Evolutionary conservation across 2,329 filamentous ascomycete species (phyloP), one percentile per base, ranked within the genome.

Genomic region (Leptographium galeiforme): DNA sequence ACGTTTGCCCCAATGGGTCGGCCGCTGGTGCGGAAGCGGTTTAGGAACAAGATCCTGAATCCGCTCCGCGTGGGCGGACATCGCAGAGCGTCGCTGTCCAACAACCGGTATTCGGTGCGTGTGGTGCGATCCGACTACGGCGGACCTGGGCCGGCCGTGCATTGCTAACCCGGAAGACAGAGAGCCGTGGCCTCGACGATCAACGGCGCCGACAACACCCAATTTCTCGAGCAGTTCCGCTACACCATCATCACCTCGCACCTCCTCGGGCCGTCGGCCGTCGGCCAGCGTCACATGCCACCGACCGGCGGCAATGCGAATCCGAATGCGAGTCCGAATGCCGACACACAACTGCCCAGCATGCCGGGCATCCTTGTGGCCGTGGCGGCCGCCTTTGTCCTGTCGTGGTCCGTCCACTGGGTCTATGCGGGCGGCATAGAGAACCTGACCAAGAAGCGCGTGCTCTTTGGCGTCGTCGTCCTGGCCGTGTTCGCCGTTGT

Each of bases 221-320:
- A 83, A 59, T 95, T 96, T 63, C 76, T 95, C 55, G 90, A 96
- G 68, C 86, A 89, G 64, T 96, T 96, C 63, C 86, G 90, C 58
- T 96, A 96, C 69, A 85, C 87, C 25, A 87, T 96, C 59, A 86
- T 96, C 63, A 89, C 89, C 50, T 96, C 90, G 25, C 89, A 95
- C 65, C 77, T 96, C 14, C 74, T 96, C 62, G 85, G 85, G 43
- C 78, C 85, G 59, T 76, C 79, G 5, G 79, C 78, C 53, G 60
- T 72, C 49, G 72, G 68, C 18, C 70, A 72, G 47, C 67, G 67
- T 48, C 63, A 56, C 56, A 54, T 43, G 5, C 33, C 47, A 1
- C 53, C 44, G 16, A 39, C 53, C 2, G 43, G 36, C 44, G 13
- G n/a, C 11, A 34, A n/a, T 19, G 38, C 1, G 34, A 33, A 14